Percentiles rank a stretch among this genome's conserved stretches.
Evolutionary conservation across 352 stramenopile species (phyloP).

Genomic region (Albugo laibachii): DNA sequence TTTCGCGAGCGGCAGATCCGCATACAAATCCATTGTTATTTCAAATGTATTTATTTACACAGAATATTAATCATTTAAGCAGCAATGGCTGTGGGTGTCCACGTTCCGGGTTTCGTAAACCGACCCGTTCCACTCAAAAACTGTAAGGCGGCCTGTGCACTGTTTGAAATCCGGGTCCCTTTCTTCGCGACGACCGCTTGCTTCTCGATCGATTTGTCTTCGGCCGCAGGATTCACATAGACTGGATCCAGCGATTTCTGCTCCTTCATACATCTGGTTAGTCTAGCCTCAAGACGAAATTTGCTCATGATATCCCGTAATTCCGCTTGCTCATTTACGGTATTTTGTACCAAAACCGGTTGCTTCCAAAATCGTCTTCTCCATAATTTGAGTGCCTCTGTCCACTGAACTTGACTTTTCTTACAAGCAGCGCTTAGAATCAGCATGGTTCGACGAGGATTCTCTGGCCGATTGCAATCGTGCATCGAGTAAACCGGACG

Average conservation of each 20-base stretch:
- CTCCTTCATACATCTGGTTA: not conserved
- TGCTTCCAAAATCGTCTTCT: slow-evolving; percentile 60
- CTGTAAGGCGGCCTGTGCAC: too few species aligned
- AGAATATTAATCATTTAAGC: too few species aligned
- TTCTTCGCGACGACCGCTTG: too few species aligned
- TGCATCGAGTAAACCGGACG: slow-evolving; percentile 54
- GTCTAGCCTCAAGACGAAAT: not conserved
- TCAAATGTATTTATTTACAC: too few species aligned
- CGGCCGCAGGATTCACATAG: too few species aligned
- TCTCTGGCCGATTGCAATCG: slow-evolving; percentile 46
- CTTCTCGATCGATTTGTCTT: too few species aligned
- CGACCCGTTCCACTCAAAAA: too few species aligned
- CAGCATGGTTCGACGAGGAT: slow-evolving; percentile 25
- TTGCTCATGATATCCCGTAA: not conserved
- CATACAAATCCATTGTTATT: slow-evolving; percentile 52
- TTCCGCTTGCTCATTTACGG: slow-evolving; percentile 27
- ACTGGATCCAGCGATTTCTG: too few species aligned
- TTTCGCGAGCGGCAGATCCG: slow-evolving; percentile 45
- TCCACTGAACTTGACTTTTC: slow-evolving; percentile 14
- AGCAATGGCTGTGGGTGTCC: too few species aligned
- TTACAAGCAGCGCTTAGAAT: slow-evolving; percentile 30
- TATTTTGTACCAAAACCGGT: slow-evolving; percentile 28
- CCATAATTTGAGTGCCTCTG: slow-evolving; percentile 48
- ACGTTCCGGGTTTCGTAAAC: too few species aligned
- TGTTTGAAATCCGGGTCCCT: too few species aligned